phyloP scores from a whole-genome alignment of 2,329 filamentous ascomycete species.

The Ophiostoma tasmaniense region DNA sequence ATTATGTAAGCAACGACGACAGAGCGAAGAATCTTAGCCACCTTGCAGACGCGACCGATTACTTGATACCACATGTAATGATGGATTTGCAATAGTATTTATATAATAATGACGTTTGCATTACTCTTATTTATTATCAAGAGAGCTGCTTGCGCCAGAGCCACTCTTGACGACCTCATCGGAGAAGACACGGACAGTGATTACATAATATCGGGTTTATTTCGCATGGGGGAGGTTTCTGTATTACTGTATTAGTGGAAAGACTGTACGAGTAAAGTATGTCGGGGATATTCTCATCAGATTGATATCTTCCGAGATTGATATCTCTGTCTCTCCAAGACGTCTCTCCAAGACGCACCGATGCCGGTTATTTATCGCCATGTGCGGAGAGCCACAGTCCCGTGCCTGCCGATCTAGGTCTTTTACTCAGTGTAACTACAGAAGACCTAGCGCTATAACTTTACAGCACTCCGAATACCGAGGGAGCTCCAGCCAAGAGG shows the following conservation, averaged over 20 bases:
- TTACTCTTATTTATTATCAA: too few species aligned
- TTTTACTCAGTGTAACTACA: too few species aligned
- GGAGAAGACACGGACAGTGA: not conserved
- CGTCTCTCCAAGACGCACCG: not conserved
- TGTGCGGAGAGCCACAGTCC: not conserved
- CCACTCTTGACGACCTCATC: not conserved
- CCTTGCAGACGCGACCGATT: too few species aligned
- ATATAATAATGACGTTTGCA: too few species aligned
- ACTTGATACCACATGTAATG: too few species aligned
- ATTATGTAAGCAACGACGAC: not conserved
- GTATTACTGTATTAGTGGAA: too few species aligned
- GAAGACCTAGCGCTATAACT: too few species aligned
- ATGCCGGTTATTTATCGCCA: constrained; percentile 1
- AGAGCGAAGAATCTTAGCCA: not conserved
- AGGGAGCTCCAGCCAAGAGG: not conserved
- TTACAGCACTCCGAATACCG: not conserved
- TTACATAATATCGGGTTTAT: not conserved
- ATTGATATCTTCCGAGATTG: too few species aligned
- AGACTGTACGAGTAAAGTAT: too few species aligned
- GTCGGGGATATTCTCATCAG: too few species aligned
- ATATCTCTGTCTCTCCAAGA: not conserved
- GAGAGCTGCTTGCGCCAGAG: not conserved
- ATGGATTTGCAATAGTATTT: too few species aligned
- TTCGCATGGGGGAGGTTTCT: not conserved
- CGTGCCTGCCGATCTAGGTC: constrained; percentile 2